These are phyloP conservation scores for Hymenotorrendiella dingleyae DNA, from an alignment of 2,329 filamentous ascomycete genomes.

Conservation along the genomic window DNA sequence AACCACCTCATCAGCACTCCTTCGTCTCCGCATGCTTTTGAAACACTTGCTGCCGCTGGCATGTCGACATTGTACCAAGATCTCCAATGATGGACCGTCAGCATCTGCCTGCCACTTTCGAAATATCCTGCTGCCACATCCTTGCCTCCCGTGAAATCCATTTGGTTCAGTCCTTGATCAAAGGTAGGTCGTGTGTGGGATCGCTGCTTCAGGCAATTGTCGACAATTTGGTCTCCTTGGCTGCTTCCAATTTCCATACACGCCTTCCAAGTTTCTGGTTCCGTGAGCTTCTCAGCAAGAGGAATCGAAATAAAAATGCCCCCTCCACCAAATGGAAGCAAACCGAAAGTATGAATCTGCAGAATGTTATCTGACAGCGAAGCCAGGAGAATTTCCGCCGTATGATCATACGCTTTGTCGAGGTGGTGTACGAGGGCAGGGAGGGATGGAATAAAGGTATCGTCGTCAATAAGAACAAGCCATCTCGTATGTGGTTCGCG, in stretches of 20 bases:
- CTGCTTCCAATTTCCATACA: conserved; percentile 13
- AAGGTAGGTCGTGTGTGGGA: conserved; percentile 18
- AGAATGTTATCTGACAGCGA: conserved; percentile 21
- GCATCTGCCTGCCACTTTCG: conserved; percentile 20
- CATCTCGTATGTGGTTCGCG: conserved; percentile 20
- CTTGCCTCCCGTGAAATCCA: conserved; percentile 22
- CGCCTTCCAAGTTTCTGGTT: conserved; percentile 10
- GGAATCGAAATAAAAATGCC: conserved; percentile 26
- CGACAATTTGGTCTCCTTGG: conserved; percentile 24
- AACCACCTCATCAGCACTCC: conserved; percentile 38
- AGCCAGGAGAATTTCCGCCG: conserved; percentile 14
- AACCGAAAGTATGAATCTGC: conserved; percentile 18
- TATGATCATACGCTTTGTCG: conserved; percentile 15
- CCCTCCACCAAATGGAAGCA: conserved; percentile 25
- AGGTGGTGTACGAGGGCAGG: conserved; percentile 19
- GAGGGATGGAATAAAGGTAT: conserved; percentile 27
- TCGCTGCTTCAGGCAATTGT: conserved; percentile 18
- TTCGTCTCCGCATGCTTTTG: conserved; percentile 21
- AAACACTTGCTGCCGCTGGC: conserved; percentile 9
- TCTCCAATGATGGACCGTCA: conserved; percentile 26
- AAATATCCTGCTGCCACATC: conserved; percentile 18
- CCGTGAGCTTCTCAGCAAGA: conserved; percentile 13
- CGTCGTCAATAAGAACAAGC: conserved; percentile 26
- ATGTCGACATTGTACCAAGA: conserved; percentile 22
- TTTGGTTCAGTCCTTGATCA: conserved; percentile 22